phyloP scores from a whole-genome alignment of 257 asterid species.

The Nicotiana noctiflora region DNA sequence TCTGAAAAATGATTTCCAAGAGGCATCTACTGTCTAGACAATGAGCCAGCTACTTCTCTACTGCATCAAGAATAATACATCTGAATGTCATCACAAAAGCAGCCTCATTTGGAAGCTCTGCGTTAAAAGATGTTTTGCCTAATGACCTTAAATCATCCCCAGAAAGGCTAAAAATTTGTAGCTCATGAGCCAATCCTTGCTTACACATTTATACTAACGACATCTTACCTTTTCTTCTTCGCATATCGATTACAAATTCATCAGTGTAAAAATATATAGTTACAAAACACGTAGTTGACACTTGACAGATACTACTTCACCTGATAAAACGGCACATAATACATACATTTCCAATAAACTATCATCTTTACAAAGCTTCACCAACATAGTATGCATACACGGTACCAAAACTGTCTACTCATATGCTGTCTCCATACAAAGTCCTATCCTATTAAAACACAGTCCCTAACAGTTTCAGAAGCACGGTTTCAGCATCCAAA shows the following conservation, averaged over 20 bases:
- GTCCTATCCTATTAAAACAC: not conserved
- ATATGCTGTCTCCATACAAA: not conserved
- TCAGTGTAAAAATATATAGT: not conserved
- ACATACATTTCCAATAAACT: not conserved
- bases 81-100: not conserved
- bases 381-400: not conserved
- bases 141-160: not conserved
- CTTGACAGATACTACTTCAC: not conserved
- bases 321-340: too few species aligned
- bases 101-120: not conserved
- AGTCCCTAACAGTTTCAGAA: not conserved
- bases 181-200: not conserved
- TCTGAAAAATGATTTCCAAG: not conserved
- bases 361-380: not conserved
- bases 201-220: not conserved
- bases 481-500: not conserved
- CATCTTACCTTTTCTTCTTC: not conserved
- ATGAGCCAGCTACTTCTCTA: not conserved
- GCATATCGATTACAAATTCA: not conserved
- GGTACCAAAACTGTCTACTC: not conserved
- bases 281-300: not conserved
- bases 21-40: not conserved
- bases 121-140: not conserved
- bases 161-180: not conserved
- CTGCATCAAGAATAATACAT: not conserved